Percentiles rank a stretch among this genome's conserved stretches.
phyloP scores from a whole-genome alignment of 768 basidiomycete species.

The Tylopilus plumbeoviolaceoides region DNA sequence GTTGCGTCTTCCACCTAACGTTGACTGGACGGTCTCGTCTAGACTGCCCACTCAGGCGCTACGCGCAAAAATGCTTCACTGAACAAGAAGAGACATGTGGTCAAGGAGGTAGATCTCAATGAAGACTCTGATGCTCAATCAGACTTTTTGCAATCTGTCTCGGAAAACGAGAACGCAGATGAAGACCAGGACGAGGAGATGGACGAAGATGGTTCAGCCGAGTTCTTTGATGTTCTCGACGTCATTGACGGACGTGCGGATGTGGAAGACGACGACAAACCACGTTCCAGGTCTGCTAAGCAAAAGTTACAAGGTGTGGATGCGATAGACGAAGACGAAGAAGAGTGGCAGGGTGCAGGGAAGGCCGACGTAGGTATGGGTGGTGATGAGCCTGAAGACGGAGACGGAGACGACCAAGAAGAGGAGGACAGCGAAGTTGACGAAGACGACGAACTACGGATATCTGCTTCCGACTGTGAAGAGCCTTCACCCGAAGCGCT shows the following conservation, averaged over 20 bases:
- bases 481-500: conserved; percentile 54
- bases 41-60: conserved; percentile 21
- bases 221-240: conserved; percentile 63
- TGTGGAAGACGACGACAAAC: conserved; percentile 11
- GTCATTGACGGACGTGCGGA: conserved; percentile 62
- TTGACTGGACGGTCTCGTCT: conserved; percentile 1
- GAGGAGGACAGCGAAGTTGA: conserved; percentile 26
- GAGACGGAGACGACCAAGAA: conserved; percentile 31
- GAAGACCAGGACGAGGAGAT: conserved; percentile 44
- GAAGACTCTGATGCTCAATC: conserved; percentile 44
- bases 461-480: conserved; percentile 46
- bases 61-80: conserved; percentile 20
- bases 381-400: conserved; percentile 36
- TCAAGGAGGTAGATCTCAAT: conserved; percentile 61
- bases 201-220: conserved; percentile 46
- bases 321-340: conserved; percentile 40
- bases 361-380: conserved; percentile 29
- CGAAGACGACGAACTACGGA: conserved; percentile 43
- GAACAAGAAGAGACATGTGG: conserved; percentile 27
- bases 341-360: conserved; percentile 24
- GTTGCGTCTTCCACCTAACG: background rate
- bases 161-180: conserved; percentile 30
- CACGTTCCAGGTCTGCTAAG: conserved; percentile 8
- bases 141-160: conserved; percentile 15
- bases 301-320: conserved; percentile 22